These are phyloP conservation scores for apple (Malus domestica) DNA, from an alignment of 306 rosid genomes.

Conservation along the genomic window ASM211411v1 NC_041803.1:9103001-9103500, in stretches of 20 bases:
- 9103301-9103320: slow-evolving; percentile 30
- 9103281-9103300: slow-evolving; percentile 37
- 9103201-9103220: slow-evolving; percentile 21
- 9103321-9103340: slow-evolving; percentile 30
- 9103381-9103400: slow-evolving; percentile 8
- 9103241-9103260: slow-evolving; percentile 38
- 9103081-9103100: slow-evolving; percentile 49
- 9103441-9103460: slow-evolving; percentile 42
- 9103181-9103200: slow-evolving; percentile 24
- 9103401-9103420: slow-evolving; percentile 28
- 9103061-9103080: slow-evolving; percentile 52
- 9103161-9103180: slow-evolving; percentile 41
- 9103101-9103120: slow-evolving; percentile 48
- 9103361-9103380: slow-evolving; percentile 27
- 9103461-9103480: slow-evolving; percentile 30
- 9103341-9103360: slow-evolving; percentile 28
- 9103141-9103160: slow-evolving; percentile 41
- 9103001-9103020: slow-evolving; percentile 44
- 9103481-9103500: slow-evolving; percentile 43
- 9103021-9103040: slow-evolving; percentile 49
- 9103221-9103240: slow-evolving; percentile 34
- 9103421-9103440: slow-evolving; percentile 33
- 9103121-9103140: slow-evolving; percentile 48
- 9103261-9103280: slow-evolving; percentile 28
- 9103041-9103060: slow-evolving; percentile 39